Conservation (phyloP, 352 stramenopile genomes). For the Pythium guiyangense region DNA sequence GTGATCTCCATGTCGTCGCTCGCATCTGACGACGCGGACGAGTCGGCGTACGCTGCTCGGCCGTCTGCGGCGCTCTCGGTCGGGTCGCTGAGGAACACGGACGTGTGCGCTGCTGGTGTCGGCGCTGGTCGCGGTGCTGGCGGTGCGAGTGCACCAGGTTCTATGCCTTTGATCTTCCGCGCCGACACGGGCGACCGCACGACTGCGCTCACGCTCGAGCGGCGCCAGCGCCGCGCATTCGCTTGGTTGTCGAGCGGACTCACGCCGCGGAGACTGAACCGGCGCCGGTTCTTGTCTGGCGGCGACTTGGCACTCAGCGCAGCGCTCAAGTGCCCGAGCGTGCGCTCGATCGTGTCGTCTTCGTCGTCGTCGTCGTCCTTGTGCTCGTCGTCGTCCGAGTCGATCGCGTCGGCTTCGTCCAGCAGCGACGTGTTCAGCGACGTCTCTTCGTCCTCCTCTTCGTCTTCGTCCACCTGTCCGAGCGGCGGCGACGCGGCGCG, state of each 20-base stretch:
- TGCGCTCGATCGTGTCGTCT: slow-evolving; percentile 6
- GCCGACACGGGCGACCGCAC: slow-evolving; percentile 12
- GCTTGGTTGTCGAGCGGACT: slow-evolving; percentile 73
- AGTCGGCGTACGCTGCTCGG: slow-evolving; percentile 60
- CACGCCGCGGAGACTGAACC: slow-evolving; percentile 65
- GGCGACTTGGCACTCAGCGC: background rate
- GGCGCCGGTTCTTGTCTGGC: slow-evolving; percentile 31
- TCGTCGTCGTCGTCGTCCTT: slow-evolving; percentile 15
- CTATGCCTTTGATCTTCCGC: slow-evolving; percentile 14
- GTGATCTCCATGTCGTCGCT: slow-evolving; percentile 88
- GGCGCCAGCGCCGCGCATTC: slow-evolving; percentile 49
- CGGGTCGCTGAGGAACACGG: slow-evolving; percentile 38
- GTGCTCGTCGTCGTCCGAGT: slow-evolving; percentile 34
- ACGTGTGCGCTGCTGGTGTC: slow-evolving; percentile 21
- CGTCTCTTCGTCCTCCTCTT: slow-evolving; percentile 70
- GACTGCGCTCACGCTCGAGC: slow-evolving; percentile 29
- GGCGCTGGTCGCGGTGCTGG: background rate
- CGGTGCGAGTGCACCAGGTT: slow-evolving; percentile 2
- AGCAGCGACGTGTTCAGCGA: slow-evolving; percentile 82
- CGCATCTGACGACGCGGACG: slow-evolving; percentile 69
- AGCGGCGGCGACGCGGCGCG: slow-evolving; percentile 15
- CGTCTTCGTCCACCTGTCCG: slow-evolving; percentile 25
- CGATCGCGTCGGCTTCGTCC: slow-evolving; percentile 59
- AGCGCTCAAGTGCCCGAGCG: too few relatives aligned
- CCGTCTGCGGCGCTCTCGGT: slow-evolving; percentile 15